A percentile compares a stretch with the other conserved stretches of the same genome.
phyloP scores from a whole-genome alignment of 305 asterid genomes.

The Ajuga reptans region DNA sequence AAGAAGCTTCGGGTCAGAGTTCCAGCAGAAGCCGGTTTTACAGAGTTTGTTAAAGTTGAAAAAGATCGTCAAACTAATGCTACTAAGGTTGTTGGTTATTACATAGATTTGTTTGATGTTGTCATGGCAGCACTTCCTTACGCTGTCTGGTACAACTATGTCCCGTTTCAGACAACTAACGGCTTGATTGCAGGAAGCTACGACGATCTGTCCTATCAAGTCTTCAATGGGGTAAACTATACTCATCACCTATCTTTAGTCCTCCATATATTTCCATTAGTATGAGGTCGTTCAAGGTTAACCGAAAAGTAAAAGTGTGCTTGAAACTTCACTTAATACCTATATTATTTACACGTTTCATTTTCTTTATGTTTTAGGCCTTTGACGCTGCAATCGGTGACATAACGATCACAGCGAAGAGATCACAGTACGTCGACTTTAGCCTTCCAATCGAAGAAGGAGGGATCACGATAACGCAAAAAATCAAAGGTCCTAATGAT shows the following conservation, averaged over 20 bases:
- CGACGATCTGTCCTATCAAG: slow-evolving; percentile 31
- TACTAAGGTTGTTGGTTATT: slow-evolving; percentile 24
- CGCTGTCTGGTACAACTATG: slow-evolving; percentile 27
- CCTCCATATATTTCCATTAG: background rate
- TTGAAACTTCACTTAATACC: background rate
- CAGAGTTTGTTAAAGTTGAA: slow-evolving; percentile 24
- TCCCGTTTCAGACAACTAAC: slow-evolving; percentile 26
- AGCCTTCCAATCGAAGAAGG: slow-evolving; percentile 37
- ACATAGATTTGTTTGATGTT: slow-evolving; percentile 34
- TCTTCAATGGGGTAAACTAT: slow-evolving; percentile 26
- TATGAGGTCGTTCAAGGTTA: too few species aligned
- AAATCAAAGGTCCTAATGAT: background rate
- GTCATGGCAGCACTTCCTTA: slow-evolving; percentile 28
- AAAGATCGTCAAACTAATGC: slow-evolving; percentile 27
- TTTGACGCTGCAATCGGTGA: slow-evolving; percentile 42
- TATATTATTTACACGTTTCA: background rate
- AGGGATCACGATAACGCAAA: slow-evolving; percentile 20
- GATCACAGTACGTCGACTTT: slow-evolving; percentile 38
- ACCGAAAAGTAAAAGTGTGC: too few species aligned
- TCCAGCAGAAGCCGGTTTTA: slow-evolving; percentile 25
- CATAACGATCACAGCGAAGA: slow-evolving; percentile 27
- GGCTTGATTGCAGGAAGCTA: slow-evolving; percentile 25
- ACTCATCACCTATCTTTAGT: too few species aligned
- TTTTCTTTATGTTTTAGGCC: slow-evolving; percentile 10
- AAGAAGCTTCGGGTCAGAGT: slow-evolving; percentile 26